phyloP scores from a whole-genome alignment of 1,284 basidiomycete species.

The Ganoderma lingzhi region DNA sequence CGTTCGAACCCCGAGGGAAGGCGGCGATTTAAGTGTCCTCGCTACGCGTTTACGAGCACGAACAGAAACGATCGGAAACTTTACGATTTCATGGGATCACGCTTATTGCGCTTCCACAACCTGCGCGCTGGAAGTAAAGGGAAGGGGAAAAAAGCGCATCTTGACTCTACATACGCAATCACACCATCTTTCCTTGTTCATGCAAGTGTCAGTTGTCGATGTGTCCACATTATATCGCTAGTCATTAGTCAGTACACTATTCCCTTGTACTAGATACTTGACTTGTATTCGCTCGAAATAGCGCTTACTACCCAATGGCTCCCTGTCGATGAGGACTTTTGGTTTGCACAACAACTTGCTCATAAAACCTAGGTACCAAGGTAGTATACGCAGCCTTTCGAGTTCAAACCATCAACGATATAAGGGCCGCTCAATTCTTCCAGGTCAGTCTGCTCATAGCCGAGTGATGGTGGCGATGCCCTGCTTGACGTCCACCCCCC shows the following conservation, averaged over 20 bases:
- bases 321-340: no score
- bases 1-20: slow-evolving; percentile 75
- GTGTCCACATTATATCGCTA: background rate
- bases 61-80: background rate
- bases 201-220: background rate
- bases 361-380: no score
- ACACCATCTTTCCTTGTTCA: background rate
- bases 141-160: no score
- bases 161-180: no score
- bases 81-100: background rate
- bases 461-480: no score
- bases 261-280: background rate
- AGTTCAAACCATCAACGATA: no score
- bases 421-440: no score
- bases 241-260: background rate
- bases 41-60: background rate
- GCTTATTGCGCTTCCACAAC: background rate
- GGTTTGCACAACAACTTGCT: no score
- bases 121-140: background rate
- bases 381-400: no score
- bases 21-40: slow-evolving; percentile 56
- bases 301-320: no score
- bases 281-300: background rate
- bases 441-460: no score
- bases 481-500: no score